Base-by-base conservation (phyloP, 176 grass and related monocot species). In the Paspalum vaginatum region DNA sequence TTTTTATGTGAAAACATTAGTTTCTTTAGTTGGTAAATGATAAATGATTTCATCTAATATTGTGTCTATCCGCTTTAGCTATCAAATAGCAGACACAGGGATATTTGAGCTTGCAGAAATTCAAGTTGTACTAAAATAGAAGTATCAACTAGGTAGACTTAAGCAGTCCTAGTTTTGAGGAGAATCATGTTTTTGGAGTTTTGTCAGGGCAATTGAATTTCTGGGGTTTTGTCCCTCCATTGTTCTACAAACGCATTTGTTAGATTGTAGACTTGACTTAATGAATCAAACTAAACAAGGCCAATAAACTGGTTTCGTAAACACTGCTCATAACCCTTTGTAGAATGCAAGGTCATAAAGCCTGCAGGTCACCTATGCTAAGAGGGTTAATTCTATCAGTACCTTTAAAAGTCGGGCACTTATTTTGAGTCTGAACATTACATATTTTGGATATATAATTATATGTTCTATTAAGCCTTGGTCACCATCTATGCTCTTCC, bases 1-100 rank as follows among this genome's bases (percentile, higher is more conserved):
- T 79, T 37, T 55, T 26, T 83, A 41, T 11, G 41, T 88, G 67
- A 26, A 32, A 59, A 53, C 67, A 55, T 10, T 59, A 45, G 8
- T 55, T 49, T 81, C 32, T 46, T 58, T 12, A 25, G 21, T 24
- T 49, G 46, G 61, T 70, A 45, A 45, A 70, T 8, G 49, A 3
- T 70, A 45, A 45, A 70, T 8, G 49, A 3, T 46, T 58, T 16
- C 39, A 70, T 80, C 5, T 48, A 21, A 51, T 10, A 10, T 49
- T 61, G 16, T 9, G 11, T 44, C 0, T 45, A 0, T 32, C 6
- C 7, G 13, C 45, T 39, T 64, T 78, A 45, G 59, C 39, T 78
- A 15, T n/a, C 10, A 44, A 60, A 50, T 64, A 21, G 8, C 26
- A 51, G 27, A 0, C n/a, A 47, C 32, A 37, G 9, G 44, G 4